Evolutionary conservation across 805 yeast genomes (phyloP).

Genomic region (Kodamaea fukazawae): DNA sequence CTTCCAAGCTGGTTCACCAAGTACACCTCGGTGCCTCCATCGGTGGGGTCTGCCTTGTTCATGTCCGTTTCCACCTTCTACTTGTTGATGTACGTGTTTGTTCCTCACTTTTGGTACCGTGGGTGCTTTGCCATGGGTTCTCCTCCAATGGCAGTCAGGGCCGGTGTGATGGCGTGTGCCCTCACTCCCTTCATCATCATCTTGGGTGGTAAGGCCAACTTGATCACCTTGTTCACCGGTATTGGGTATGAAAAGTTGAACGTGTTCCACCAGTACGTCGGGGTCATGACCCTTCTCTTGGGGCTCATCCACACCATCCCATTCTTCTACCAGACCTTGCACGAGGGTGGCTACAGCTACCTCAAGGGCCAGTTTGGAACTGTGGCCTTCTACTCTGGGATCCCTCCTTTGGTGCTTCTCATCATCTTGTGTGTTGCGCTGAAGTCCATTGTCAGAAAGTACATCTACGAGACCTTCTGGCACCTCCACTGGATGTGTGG

Average conservation of each 20-base stretch:
- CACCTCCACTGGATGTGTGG: constrained; percentile 56
- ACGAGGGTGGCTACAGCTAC: constrained; percentile 47
- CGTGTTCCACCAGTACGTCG: constrained; percentile 48
- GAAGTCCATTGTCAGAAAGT: constrained; percentile 37
- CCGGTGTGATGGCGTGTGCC: constrained; percentile 51
- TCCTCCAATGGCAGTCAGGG: constrained; percentile 55
- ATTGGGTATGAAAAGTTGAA: constrained; percentile 55
- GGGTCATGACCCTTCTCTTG: constrained; percentile 41
- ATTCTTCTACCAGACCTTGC: constrained; percentile 41
- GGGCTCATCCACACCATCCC: constrained; percentile 52
- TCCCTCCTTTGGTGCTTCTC: constrained; percentile 47
- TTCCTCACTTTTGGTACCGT: constrained; percentile 51
- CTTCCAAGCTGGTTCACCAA: constrained; percentile 22
- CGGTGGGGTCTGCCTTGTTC: constrained; percentile 37
- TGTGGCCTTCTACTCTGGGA: constrained; percentile 37
- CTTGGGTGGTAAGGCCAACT: constrained; percentile 52
- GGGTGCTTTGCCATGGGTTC: constrained; percentile 55
- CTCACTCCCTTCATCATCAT: constrained; percentile 50
- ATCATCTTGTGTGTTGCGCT: constrained; percentile 44
- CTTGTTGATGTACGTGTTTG: constrained; percentile 35
- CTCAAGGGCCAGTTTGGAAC: constrained; percentile 19
- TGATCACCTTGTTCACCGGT: constrained; percentile 49
- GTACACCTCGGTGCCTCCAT: constrained; percentile 32
- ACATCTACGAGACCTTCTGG: constrained; percentile 46
- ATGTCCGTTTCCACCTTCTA: constrained; percentile 34